Conservation (phyloP, 768 basidiomycete species). For the Phlebiopsis flavidoalba region DNA sequence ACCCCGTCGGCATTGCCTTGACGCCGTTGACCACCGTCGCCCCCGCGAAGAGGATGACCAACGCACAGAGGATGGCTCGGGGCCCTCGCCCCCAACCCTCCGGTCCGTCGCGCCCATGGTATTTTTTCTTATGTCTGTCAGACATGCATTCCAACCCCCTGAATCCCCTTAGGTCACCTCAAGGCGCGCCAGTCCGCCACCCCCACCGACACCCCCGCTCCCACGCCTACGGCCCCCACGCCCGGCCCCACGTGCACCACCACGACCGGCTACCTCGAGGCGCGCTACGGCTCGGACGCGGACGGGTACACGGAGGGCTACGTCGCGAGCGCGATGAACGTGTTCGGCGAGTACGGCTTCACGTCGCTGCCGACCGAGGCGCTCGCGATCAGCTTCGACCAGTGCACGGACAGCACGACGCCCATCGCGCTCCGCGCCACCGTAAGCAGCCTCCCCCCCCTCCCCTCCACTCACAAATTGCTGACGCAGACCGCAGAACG, state of each 20-base stretch:
- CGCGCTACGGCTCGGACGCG: not conserved
- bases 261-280: not conserved
- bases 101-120: not conserved
- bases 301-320: not conserved
- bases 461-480: not conserved
- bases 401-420: not conserved
- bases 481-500: constrained; percentile 1
- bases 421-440: not conserved
- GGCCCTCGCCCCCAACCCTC: not conserved
- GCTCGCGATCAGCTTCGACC: not conserved
- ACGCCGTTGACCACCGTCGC: not conserved
- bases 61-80: constrained; percentile 1
- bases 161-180: not conserved
- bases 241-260: not conserved
- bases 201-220: not conserved
- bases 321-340: not conserved
- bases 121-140: not conserved
- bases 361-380: not conserved
- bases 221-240: not conserved
- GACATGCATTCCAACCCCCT: not conserved
- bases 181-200: not conserved
- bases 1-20: not conserved
- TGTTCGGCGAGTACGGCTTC: not conserved
- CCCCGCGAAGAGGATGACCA: constrained; percentile 3
- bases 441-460: not conserved